phyloP scores from a whole-genome alignment of 768 basidiomycete genomes.

The Cystobasidium tubakii region DNA sequence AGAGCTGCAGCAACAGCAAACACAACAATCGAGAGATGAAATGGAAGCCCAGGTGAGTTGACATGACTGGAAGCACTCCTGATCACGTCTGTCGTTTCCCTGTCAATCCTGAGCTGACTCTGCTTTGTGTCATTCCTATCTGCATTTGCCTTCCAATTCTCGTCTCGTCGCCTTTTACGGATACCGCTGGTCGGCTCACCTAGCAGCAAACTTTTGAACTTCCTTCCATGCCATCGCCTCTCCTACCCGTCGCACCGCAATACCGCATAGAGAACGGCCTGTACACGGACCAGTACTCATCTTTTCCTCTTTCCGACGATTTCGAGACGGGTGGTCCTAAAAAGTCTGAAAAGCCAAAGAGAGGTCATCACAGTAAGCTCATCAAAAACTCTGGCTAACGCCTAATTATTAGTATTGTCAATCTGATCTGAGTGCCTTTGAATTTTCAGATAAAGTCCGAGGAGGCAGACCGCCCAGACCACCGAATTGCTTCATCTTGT shows the following conservation, averaged over 20 bases:
- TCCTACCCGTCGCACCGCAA: background rate
- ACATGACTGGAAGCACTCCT: background rate
- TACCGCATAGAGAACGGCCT: background rate
- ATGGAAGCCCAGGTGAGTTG: background rate
- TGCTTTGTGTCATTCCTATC: too few species aligned
- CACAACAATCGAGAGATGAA: too few species aligned
- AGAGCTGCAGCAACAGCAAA: too few species aligned
- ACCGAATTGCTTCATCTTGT: constrained; percentile 8
- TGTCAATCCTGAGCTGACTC: too few species aligned
- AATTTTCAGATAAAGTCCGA: background rate
- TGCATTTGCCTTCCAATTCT: too few species aligned
- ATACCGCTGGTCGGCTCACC: too few species aligned
- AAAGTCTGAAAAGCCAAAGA: background rate
- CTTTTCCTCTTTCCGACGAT: background rate
- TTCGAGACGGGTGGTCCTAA: background rate
- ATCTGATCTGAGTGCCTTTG: background rate
- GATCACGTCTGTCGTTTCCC: too few species aligned
- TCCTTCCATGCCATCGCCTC: background rate
- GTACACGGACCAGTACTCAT: background rate
- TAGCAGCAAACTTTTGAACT: background rate
- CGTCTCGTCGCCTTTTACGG: too few species aligned
- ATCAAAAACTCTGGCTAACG: background rate
- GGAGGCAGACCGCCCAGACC: background rate
- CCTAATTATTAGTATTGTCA: background rate
- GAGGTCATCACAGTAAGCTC: constrained; percentile 13